These are phyloP conservation scores for Penicillium sp. DNA, from an alignment of 2,329 filamentous ascomycete genomes.

Conservation along the genomic window DNA sequence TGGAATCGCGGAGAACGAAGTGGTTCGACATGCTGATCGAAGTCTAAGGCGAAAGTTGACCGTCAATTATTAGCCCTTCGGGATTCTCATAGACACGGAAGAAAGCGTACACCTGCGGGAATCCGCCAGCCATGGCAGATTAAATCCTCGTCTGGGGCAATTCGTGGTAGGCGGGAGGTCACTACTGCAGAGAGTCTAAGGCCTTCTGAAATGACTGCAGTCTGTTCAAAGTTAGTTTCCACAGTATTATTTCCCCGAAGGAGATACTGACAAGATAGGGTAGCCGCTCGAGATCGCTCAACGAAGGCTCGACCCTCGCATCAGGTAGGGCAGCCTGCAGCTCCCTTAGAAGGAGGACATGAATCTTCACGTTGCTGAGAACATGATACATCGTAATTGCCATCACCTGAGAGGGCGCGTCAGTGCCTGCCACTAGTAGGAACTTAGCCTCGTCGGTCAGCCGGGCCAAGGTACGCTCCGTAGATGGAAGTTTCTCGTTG, in stretches of 20 bases:
- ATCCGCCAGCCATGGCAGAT: background rate
- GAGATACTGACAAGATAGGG: background rate
- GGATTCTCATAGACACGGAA: no score
- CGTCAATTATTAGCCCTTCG: background rate
- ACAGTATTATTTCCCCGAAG: no score
- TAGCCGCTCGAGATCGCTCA: background rate
- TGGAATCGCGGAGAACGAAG: background rate
- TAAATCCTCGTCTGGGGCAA: conserved; percentile 2
- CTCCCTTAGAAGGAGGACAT: background rate
- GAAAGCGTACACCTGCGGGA: background rate
- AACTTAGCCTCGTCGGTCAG: background rate
- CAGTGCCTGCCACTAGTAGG: background rate
- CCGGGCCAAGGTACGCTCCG: background rate
- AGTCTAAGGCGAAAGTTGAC: background rate
- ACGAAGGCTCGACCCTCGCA: background rate
- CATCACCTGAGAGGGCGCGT: background rate
- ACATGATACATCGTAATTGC: background rate
- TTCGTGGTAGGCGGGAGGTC: background rate
- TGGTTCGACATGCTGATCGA: conserved; percentile 1
- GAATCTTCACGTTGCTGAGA: background rate
- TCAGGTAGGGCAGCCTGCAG: background rate
- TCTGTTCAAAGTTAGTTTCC: background rate
- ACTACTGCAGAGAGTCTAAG: background rate
- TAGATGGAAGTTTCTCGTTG: background rate
- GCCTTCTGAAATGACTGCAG: background rate